These are phyloP conservation scores for Hanseniaspora lindneri DNA, from an alignment of 805 yeast genomes.

Conservation along the genomic window DNA sequence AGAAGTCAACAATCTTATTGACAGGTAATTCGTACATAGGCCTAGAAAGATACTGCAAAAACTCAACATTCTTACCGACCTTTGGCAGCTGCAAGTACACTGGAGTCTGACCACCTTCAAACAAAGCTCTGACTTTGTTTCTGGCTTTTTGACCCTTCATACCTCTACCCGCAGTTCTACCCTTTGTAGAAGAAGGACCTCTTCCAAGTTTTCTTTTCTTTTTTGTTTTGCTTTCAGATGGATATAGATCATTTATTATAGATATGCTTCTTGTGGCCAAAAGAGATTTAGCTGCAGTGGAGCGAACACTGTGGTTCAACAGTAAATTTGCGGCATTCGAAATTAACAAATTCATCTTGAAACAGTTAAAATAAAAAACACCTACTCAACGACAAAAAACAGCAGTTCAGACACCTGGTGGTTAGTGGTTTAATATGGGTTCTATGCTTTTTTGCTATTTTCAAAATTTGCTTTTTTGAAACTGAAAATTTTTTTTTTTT, in stretches of 20 bases:
- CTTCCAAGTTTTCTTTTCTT: conserved; percentile 66
- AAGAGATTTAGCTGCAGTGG: neutral
- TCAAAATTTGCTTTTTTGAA: too few relatives aligned
- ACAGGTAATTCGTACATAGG: conserved; percentile 52
- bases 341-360: neutral
- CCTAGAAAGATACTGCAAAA: conserved; percentile 50
- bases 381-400: too few relatives aligned
- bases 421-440: too few relatives aligned
- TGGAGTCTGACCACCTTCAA: conserved; percentile 99
- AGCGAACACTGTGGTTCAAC: neutral
- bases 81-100: conserved; percentile 74
- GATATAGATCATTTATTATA: conserved; percentile 3
- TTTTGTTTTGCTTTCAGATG: neutral
- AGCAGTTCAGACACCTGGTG: too few relatives aligned
- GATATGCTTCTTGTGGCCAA: neutral
- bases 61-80: conserved; percentile 41
- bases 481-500: too few relatives aligned
- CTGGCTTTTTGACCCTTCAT: conserved; percentile 98
- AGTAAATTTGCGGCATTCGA: neutral
- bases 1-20: conserved; percentile 56
- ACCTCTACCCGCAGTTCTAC: conserved; percentile 95
- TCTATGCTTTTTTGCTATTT: too few relatives aligned
- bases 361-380: too few relatives aligned
- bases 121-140: conserved; percentile 79
- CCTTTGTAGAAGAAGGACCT: conserved; percentile 86